Conservation (phyloP, 768 basidiomycete species). For the Pisolithus tinctorius region DNA sequence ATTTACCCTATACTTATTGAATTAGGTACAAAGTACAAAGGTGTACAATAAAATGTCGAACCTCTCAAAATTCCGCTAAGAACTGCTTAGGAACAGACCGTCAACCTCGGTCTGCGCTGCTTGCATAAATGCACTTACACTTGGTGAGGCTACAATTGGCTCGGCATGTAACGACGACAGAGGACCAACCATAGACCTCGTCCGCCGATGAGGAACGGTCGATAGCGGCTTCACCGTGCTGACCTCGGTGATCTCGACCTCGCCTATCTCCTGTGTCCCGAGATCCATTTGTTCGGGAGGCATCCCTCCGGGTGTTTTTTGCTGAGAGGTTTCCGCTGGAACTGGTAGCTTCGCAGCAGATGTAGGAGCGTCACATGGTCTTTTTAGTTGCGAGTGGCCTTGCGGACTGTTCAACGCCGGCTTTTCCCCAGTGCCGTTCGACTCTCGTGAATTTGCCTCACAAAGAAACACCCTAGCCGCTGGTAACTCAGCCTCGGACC, state of each 20-base stretch:
- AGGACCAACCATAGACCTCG: slow-evolving; percentile 24
- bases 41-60: not conserved
- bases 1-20: too few species aligned
- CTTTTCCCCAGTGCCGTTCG: not conserved
- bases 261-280: not conserved
- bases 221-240: not conserved
- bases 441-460: not conserved
- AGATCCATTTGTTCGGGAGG: too few species aligned
- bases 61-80: slow-evolving; percentile 5
- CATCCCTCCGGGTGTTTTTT: too few species aligned
- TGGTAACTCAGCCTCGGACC: not conserved
- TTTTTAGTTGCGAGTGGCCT: not conserved
- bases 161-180: slow-evolving; percentile 7
- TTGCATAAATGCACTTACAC: not conserved
- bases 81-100: not conserved
- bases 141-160: not conserved
- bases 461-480: not conserved
- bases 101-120: not conserved
- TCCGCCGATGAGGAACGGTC: slow-evolving; percentile 16
- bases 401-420: not conserved
- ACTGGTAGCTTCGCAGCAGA: not conserved
- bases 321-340: too few species aligned
- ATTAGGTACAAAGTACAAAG: not conserved
- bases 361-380: not conserved
- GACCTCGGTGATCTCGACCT: not conserved